A percentile compares a stretch with the other conserved stretches of the same genome.
phyloP scores from a whole-genome alignment of 2,329 filamentous ascomycete species.

The Emmonsiellopsis sp. region DNA sequence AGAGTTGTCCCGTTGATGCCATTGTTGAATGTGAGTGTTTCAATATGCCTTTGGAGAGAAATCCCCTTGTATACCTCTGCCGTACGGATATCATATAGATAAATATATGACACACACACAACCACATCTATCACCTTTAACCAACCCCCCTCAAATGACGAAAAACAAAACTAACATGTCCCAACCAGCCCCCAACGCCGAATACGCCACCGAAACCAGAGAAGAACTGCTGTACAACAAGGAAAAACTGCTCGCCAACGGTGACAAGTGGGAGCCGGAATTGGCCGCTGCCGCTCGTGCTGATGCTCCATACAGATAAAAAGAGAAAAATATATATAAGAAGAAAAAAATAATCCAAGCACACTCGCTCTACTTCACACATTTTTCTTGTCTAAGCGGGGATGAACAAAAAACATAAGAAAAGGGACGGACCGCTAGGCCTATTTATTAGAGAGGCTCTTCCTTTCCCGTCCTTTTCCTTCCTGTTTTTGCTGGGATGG shows the following conservation, averaged over 20 bases:
- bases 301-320: constrained; percentile 82
- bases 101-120: no score
- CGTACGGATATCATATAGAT: no score
- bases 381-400: not conserved
- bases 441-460: no score
- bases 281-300: constrained; percentile 84
- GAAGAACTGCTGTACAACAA: constrained; percentile 98
- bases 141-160: not conserved
- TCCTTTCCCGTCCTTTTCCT: no score
- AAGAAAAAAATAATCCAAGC: constrained; percentile 2
- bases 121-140: no score
- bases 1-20: constrained; percentile 96
- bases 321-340: constrained; percentile 1
- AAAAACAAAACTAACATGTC: not conserved
- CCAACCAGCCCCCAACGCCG: constrained; percentile 55
- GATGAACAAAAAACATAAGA: no score
- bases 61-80: no score
- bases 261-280: constrained; percentile 97
- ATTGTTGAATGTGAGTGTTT: constrained; percentile 60
- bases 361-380: constrained; percentile 8
- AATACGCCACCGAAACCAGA: constrained; percentile 68
- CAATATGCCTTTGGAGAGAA: not conserved
- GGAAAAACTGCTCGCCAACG: constrained; percentile 81
- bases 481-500: no score
- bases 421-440: no score